These are phyloP conservation scores for Pseudocercospora fuligena DNA, from an alignment of 2,329 filamentous ascomycete species.

Conservation along the genomic window DNA sequence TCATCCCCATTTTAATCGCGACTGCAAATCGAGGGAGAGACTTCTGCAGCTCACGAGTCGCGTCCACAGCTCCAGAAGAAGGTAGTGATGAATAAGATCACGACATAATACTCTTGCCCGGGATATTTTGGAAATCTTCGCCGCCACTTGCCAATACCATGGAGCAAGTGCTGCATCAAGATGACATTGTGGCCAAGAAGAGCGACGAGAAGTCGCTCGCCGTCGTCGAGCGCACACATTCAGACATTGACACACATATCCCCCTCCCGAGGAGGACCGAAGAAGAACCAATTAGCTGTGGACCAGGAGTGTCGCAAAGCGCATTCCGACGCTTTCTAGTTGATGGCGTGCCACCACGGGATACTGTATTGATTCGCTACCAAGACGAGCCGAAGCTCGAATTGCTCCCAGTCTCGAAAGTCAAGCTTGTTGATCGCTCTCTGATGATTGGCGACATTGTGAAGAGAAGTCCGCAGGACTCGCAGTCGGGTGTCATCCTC, in stretches of 20 bases:
- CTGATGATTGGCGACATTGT: slow-evolving; percentile 62
- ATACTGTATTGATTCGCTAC: slow-evolving; percentile 58
- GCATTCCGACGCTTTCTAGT: slow-evolving; percentile 48
- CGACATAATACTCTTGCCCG: not conserved
- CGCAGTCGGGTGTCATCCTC: slow-evolving; percentile 61
- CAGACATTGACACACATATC: slow-evolving; percentile 52
- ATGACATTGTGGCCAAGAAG: slow-evolving; percentile 37
- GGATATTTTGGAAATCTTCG: not conserved
- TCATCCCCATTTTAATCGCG: too few relatives aligned
- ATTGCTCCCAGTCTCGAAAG: slow-evolving; percentile 48
- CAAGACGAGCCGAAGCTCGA: slow-evolving; percentile 48
- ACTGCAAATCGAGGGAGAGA: too few relatives aligned
- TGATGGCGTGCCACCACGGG: slow-evolving; percentile 55
- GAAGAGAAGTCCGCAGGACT: slow-evolving; percentile 53
- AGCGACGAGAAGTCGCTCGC: slow-evolving; percentile 41
- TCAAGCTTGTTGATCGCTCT: slow-evolving; percentile 59
- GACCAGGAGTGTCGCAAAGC: slow-evolving; percentile 39
- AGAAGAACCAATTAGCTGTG: slow-evolving; percentile 40
- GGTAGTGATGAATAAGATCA: not conserved
- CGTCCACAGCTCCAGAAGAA: not conserved
- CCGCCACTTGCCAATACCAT: slow-evolving; percentile 8
- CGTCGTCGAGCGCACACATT: slow-evolving; percentile 50
- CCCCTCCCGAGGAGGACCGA: slow-evolving; percentile 47
- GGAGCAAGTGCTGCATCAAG: slow-evolving; percentile 30
- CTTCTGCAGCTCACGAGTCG: too few relatives aligned